Percentiles rank a stretch among this genome's conserved stretches.
Conservation (phyloP, 1,139 yeast species). For the Torulaspora globosa region DNA sequence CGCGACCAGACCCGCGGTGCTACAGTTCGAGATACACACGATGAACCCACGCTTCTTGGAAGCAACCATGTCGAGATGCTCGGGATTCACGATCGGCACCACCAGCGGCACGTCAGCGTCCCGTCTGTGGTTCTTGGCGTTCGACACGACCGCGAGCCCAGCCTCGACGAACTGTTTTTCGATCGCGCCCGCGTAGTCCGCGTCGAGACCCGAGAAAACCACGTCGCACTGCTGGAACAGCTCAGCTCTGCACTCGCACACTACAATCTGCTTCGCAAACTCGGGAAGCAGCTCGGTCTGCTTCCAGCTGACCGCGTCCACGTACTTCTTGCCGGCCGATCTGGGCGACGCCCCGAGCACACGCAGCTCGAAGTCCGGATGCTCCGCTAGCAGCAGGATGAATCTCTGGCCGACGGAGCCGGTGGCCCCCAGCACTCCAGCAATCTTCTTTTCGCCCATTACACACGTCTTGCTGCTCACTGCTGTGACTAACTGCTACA, state of each 20-base stretch:
- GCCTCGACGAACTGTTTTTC: conserved; percentile 79
- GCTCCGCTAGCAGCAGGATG: conserved; percentile 74
- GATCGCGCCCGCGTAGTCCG: conserved; percentile 89
- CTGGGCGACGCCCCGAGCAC: conserved; percentile 91
- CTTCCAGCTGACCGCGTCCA: conserved; percentile 90
- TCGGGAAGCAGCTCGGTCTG: conserved; percentile 83
- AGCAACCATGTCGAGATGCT: conserved; percentile 76
- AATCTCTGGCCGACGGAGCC: conserved; percentile 98
- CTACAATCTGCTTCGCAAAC: conserved; percentile 56
- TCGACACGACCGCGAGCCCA: conserved; percentile 82
- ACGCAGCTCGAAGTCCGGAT: conserved; percentile 82
- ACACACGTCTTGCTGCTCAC: conserved; percentile 20
- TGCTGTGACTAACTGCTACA: too few relatives aligned
- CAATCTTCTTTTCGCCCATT: conserved; percentile 31
- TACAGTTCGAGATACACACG: conserved; percentile 94
- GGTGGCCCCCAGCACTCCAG: conserved; percentile 95
- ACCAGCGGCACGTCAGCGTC: conserved; percentile 82
- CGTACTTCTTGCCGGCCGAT: conserved; percentile 86
- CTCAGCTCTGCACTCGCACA: conserved; percentile 72
- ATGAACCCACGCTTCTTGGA: conserved; percentile 62
- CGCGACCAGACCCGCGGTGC: conserved; percentile 96
- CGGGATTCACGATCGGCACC: conserved; percentile 95
- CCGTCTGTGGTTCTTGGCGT: conserved; percentile 95
- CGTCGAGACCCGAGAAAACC: conserved; percentile 91
- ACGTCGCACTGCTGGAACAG: conserved; percentile 85